Evolutionary conservation across 1,139 yeast genomes (phyloP).

Genomic region (Geotrichum macrosporum): DNA sequence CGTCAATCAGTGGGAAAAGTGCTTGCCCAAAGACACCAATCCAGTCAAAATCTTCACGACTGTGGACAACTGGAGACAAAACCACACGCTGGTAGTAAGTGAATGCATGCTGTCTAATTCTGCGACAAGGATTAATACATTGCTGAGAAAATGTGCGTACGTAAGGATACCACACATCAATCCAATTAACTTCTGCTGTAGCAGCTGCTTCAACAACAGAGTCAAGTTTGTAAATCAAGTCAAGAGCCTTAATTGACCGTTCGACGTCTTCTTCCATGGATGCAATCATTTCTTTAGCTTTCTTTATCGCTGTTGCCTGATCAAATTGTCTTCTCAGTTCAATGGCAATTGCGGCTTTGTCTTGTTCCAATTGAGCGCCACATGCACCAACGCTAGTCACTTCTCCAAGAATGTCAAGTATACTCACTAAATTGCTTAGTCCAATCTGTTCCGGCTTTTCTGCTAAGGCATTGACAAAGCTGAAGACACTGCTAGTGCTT

Average conservation of each 20-base stretch:
- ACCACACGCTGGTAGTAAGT: slow-evolving; percentile 47
- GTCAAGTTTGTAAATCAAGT: slow-evolving; percentile 29
- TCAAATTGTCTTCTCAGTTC: slow-evolving; percentile 19
- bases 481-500: slow-evolving; percentile 47
- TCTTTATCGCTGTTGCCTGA: slow-evolving; percentile 18
- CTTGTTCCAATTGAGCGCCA: slow-evolving; percentile 74
- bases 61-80: slow-evolving; percentile 41
- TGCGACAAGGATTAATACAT: slow-evolving; percentile 82
- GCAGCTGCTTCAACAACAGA: slow-evolving; percentile 18
- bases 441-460: slow-evolving; percentile 27
- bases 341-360: slow-evolving; percentile 43
- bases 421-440: slow-evolving; percentile 29
- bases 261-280: slow-evolving; percentile 46
- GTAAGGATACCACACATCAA: slow-evolving; percentile 28
- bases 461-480: slow-evolving; percentile 48
- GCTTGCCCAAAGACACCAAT: slow-evolving; percentile 58
- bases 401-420: slow-evolving; percentile 69
- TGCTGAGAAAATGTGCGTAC: slow-evolving; percentile 73
- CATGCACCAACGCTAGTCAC: slow-evolving; percentile 78
- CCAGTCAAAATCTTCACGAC: slow-evolving; percentile 42
- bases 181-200: slow-evolving; percentile 18
- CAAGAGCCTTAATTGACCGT: slow-evolving; percentile 58
- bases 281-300: slow-evolving; percentile 21
- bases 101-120: slow-evolving; percentile 60
- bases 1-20: slow-evolving; percentile 67